These are phyloP conservation scores for Phyllosticta capitalensis DNA, from an alignment of 2,329 filamentous ascomycete genomes.

Conservation along the genomic window DNA sequence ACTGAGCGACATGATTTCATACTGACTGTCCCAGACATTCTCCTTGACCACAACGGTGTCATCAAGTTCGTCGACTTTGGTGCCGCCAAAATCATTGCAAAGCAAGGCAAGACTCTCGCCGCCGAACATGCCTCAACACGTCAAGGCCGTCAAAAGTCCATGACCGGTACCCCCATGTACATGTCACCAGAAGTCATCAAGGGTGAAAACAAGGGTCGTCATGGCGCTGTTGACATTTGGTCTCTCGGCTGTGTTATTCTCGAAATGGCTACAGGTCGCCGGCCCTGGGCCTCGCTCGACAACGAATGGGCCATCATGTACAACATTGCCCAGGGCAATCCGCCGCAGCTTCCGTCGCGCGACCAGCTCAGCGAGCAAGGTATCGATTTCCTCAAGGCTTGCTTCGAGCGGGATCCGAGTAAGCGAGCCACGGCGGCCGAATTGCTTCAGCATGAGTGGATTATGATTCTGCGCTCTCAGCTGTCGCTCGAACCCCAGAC, in stretches of 20 bases:
- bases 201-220: constrained; percentile 63
- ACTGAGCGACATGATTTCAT: neutral
- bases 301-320: constrained; percentile 99
- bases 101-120: constrained; percentile 79
- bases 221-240: constrained; percentile 90
- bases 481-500: constrained; percentile 38
- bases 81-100: constrained; percentile 91
- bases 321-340: constrained; percentile 96
- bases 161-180: constrained; percentile 99
- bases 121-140: constrained; percentile 48
- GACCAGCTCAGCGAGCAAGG: constrained; percentile 80
- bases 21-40: constrained; percentile 56
- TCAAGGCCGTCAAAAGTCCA: constrained; percentile 61
- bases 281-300: constrained; percentile 91
- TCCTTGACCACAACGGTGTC: constrained; percentile 93
- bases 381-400: constrained; percentile 78
- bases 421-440: constrained; percentile 76
- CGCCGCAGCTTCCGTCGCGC: constrained; percentile 67
- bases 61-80: constrained; percentile 99
- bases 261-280: constrained; percentile 91
- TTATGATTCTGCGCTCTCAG: constrained; percentile 40
- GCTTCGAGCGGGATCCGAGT: constrained; percentile 76
- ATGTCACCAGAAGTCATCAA: constrained; percentile 99
- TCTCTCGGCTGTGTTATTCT: constrained; percentile 92
- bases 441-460: constrained; percentile 90